A percentile compares a stretch with the other conserved stretches of the same genome.
phyloP scores from a whole-genome alignment of 805 yeast genomes.

The Wickerhamiella shivajii region DNA sequence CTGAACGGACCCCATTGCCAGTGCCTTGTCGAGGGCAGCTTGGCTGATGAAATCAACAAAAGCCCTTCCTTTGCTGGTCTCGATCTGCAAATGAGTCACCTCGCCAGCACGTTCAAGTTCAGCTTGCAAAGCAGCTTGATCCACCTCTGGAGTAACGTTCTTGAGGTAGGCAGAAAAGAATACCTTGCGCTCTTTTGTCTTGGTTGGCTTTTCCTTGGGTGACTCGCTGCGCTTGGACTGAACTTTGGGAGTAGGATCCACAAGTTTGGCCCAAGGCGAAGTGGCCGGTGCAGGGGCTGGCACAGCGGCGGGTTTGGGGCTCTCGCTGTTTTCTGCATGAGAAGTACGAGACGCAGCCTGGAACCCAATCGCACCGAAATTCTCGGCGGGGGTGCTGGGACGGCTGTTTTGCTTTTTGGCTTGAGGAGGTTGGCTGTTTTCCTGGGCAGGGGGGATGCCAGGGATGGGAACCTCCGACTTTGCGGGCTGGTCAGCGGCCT shows the following conservation, averaged over 20 bases:
- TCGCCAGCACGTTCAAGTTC: conserved; percentile 23
- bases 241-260: not conserved
- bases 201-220: not conserved
- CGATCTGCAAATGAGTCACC: conserved; percentile 25
- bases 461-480: conserved; percentile 11
- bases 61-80: conserved; percentile 22
- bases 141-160: conserved; percentile 21
- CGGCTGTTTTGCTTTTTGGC: conserved; percentile 1
- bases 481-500: not conserved
- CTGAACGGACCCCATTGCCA: conserved; percentile 1
- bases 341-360: conserved; percentile 10
- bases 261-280: conserved; percentile 7
- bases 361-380: conserved; percentile 11
- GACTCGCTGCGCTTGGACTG: not conserved
- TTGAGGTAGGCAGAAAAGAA: conserved; percentile 25
- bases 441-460: conserved; percentile 8
- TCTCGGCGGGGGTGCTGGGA: not conserved
- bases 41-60: conserved; percentile 24
- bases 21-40: conserved; percentile 8
- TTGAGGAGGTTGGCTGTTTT: conserved; percentile 7
- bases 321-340: too few relatives aligned
- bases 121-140: conserved; percentile 18
- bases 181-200: conserved; percentile 1
- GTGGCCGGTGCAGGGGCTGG: conserved; percentile 7
- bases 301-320: too few relatives aligned